Conservation (phyloP, 768 basidiomycete species). For the Mycena rebaudengoi region DNA sequence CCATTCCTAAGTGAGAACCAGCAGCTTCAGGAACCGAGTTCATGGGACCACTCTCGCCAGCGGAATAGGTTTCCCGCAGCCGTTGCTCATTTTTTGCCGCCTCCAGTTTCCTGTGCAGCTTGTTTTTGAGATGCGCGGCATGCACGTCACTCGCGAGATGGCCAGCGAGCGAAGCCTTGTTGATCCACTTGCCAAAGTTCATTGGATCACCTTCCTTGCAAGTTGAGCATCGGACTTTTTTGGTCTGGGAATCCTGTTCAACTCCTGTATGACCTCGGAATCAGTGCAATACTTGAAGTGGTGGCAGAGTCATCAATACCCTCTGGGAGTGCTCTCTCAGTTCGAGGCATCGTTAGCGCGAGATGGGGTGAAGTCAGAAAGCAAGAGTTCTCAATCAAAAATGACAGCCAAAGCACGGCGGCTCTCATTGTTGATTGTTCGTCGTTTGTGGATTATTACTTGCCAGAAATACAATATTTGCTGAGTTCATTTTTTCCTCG, state of each 20-base stretch:
- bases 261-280: too few species aligned
- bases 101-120: not conserved
- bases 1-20: not conserved
- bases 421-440: too few species aligned
- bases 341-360: too few species aligned
- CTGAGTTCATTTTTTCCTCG: too few species aligned
- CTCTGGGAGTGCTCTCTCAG: too few species aligned
- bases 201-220: not conserved
- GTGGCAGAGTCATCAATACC: too few species aligned
- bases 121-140: not conserved
- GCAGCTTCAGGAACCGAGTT: not conserved
- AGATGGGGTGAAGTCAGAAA: too few species aligned
- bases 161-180: not conserved
- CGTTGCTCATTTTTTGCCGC: not conserved
- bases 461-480: too few species aligned
- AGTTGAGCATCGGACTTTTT: not conserved
- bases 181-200: not conserved
- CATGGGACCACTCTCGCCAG: not conserved
- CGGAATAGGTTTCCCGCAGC: not conserved
- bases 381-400: too few species aligned
- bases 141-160: not conserved
- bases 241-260: not conserved
- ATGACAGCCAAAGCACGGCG: too few species aligned
- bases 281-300: too few species aligned
- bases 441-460: too few species aligned